Evolutionary conservation across 1,284 basidiomycete genomes (phyloP).

Genomic region (Peniophora sp.): DNA sequence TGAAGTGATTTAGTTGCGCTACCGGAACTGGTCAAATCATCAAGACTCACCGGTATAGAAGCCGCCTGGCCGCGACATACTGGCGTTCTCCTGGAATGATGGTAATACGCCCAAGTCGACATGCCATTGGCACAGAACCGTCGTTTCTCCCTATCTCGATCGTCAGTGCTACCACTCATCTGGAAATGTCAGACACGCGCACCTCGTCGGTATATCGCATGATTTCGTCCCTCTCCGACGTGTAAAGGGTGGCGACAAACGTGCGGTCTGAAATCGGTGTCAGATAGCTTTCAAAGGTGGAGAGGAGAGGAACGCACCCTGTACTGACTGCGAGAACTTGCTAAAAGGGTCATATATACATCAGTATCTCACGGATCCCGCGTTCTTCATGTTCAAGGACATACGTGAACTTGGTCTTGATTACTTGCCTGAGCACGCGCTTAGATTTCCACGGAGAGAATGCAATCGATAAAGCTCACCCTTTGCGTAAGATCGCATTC

Average conservation of each 20-base stretch:
- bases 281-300: neutral
- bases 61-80: slow-evolving; percentile 41
- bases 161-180: slow-evolving; percentile 2
- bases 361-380: slow-evolving; percentile 3
- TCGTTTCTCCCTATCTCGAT: slow-evolving; percentile 47
- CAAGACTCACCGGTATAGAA: slow-evolving; percentile 65
- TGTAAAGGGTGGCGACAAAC: slow-evolving; percentile 73
- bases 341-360: slow-evolving; percentile 27
- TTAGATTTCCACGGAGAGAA: slow-evolving; percentile 7
- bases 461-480: slow-evolving; percentile 31
- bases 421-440: slow-evolving; percentile 45
- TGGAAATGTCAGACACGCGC: slow-evolving; percentile 10
- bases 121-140: slow-evolving; percentile 78
- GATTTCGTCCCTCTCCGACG: slow-evolving; percentile 61
- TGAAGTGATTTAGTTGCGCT: neutral
- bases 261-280: slow-evolving; percentile 45
- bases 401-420: slow-evolving; percentile 75
- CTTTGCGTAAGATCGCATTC: slow-evolving; percentile 77
- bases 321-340: slow-evolving; percentile 62
- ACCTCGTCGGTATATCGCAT: slow-evolving; percentile 78
- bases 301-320: slow-evolving; percentile 35
- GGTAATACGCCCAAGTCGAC: slow-evolving; percentile 72
- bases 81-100: slow-evolving; percentile 64
- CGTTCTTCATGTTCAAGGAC: neutral
- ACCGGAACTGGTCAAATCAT: neutral